Percentiles rank a stretch among this genome's conserved stretches.
Conservation (phyloP, 139 green algal species). For the Picochlorum sp. region DNA sequence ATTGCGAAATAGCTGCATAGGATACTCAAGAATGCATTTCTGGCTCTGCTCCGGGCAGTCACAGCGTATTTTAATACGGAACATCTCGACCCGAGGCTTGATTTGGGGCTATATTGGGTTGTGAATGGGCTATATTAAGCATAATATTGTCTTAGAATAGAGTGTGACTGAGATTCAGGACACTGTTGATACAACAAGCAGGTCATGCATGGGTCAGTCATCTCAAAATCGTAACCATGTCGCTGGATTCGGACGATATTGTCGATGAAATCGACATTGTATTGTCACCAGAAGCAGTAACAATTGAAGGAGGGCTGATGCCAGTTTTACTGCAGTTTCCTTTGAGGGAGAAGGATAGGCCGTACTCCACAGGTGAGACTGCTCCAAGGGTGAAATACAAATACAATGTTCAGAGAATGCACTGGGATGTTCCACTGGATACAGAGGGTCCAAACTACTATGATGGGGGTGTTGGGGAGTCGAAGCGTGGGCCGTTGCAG, state of each 20-base stretch:
- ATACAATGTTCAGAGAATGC: constrained; percentile 37
- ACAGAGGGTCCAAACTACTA: constrained; percentile 41
- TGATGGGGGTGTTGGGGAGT: constrained; percentile 35
- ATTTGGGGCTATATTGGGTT: no score
- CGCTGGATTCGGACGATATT: not conserved
- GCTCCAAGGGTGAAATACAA: constrained; percentile 53
- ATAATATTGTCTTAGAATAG: no score
- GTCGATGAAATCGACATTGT: not conserved
- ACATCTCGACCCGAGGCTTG: no score
- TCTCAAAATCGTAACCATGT: no score
- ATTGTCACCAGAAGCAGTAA: not conserved
- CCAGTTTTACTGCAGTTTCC: constrained; percentile 75
- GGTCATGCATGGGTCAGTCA: no score
- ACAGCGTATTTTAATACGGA: no score
- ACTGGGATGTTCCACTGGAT: constrained; percentile 48
- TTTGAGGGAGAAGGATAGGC: constrained; percentile 59
- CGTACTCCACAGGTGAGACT: constrained; percentile 36
- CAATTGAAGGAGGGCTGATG: constrained; percentile 28
- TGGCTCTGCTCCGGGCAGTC: no score
- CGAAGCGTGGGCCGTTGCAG: constrained; percentile 10
- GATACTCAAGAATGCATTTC: no score
- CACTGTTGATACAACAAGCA: no score
- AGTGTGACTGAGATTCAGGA: no score
- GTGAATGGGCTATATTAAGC: no score
- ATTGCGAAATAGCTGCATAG: no score